Conservation (phyloP, 2,329 filamentous ascomycete species). For the Arthrobotrys iridis region DNA sequence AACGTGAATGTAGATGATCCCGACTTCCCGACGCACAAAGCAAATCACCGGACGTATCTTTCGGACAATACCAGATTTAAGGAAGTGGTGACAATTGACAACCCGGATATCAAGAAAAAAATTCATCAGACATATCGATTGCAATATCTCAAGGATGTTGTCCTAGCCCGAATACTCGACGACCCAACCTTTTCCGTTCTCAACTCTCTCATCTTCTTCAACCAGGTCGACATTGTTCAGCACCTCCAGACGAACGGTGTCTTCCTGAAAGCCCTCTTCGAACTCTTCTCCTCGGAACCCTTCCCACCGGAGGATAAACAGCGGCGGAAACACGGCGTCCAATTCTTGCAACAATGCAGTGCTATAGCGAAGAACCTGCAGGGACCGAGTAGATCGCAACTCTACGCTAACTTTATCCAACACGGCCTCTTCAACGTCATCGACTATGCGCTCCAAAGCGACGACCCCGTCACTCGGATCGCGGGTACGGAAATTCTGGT, state of each 20-base stretch:
- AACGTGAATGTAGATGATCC: slow-evolving; percentile 74
- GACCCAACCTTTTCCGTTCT: slow-evolving; percentile 97
- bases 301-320: slow-evolving; percentile 68
- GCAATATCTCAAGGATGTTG: slow-evolving; percentile 98
- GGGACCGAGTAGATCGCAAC: slow-evolving; percentile 77
- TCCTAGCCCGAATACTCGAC: slow-evolving; percentile 92
- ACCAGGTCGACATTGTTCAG: slow-evolving; percentile 96
- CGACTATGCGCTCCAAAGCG: slow-evolving; percentile 86
- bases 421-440: slow-evolving; percentile 90
- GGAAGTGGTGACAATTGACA: slow-evolving; percentile 92
- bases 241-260: slow-evolving; percentile 83
- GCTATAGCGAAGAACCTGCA: slow-evolving; percentile 94
- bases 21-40: slow-evolving; percentile 96
- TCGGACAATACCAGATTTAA: slow-evolving; percentile 90
- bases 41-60: slow-evolving; percentile 94
- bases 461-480: slow-evolving; percentile 83
- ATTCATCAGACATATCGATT: slow-evolving; percentile 96
- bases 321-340: slow-evolving; percentile 79
- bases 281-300: slow-evolving; percentile 72
- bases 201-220: slow-evolving; percentile 98
- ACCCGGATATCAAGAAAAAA: slow-evolving; percentile 81
- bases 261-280: slow-evolving; percentile 87
- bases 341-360: slow-evolving; percentile 97
- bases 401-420: slow-evolving; percentile 89
- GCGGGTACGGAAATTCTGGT: slow-evolving; percentile 94